Conservation (phyloP, 208 protist species). For the Angomonas deanei region DNA sequence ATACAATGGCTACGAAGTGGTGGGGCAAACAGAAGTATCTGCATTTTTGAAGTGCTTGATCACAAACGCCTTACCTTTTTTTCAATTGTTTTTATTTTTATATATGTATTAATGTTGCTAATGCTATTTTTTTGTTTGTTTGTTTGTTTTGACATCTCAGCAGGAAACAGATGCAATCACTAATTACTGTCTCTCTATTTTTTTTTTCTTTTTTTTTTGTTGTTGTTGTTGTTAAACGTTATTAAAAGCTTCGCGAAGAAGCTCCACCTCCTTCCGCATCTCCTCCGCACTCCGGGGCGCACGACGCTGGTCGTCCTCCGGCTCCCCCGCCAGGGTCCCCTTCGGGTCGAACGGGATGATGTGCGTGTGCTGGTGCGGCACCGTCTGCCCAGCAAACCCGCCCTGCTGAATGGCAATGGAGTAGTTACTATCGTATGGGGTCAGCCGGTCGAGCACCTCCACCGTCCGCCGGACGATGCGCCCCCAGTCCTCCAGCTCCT, state of each 20-base stretch:
- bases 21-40: no score
- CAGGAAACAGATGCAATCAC: no score
- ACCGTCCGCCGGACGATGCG: slow-evolving; percentile 50
- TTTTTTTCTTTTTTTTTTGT: no score
- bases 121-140: no score
- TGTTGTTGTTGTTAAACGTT: not conserved
- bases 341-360: slow-evolving; percentile 75
- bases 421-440: slow-evolving; percentile 18
- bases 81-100: no score
- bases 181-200: no score
- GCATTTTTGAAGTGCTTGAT: no score
- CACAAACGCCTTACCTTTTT: no score
- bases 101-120: no score
- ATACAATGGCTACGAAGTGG: no score
- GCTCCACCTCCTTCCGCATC: slow-evolving; percentile 28
- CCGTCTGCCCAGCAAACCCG: slow-evolving; percentile 65
- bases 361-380: slow-evolving; percentile 77
- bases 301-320: slow-evolving; percentile 50
- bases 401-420: slow-evolving; percentile 81
- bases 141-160: no score
- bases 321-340: slow-evolving; percentile 60
- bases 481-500: slow-evolving; percentile 74
- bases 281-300: slow-evolving; percentile 31
- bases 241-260: not conserved
- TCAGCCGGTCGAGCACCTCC: slow-evolving; percentile 33